These are phyloP conservation scores for Fomitopsis serialis DNA, from an alignment of 768 basidiomycete genomes.

Conservation along the genomic window DNA sequence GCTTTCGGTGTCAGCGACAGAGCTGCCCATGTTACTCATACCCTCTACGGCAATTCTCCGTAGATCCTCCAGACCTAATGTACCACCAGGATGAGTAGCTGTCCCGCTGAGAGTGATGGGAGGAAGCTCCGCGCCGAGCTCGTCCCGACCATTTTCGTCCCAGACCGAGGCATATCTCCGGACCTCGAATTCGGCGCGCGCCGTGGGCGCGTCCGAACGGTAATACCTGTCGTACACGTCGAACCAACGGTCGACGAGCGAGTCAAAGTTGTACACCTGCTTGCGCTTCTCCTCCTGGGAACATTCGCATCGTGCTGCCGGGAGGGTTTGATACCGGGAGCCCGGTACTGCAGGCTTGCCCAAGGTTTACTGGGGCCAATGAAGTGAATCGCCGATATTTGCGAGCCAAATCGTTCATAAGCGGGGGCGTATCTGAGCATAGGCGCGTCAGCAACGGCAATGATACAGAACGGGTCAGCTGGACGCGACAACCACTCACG, in stretches of 20 bases:
- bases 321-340: slow-evolving; percentile 42
- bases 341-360: slow-evolving; percentile 66
- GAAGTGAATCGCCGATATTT: slow-evolving; percentile 86
- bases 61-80: slow-evolving; percentile 60
- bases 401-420: slow-evolving; percentile 86
- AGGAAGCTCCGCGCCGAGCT: slow-evolving; percentile 27
- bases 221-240: slow-evolving; percentile 85
- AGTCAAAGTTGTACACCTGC: slow-evolving; percentile 67
- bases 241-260: slow-evolving; percentile 89
- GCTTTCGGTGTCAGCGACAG: slow-evolving; percentile 4
- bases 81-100: slow-evolving; percentile 20
- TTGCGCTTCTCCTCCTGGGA: slow-evolving; percentile 18
- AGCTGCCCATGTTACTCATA: slow-evolving; percentile 21
- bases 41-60: slow-evolving; percentile 59
- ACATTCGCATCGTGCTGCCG: slow-evolving; percentile 24
- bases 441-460: slow-evolving; percentile 14
- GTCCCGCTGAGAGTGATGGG: neutral
- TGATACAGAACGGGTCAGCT: slow-evolving; percentile 7
- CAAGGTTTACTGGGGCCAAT: slow-evolving; percentile 97
- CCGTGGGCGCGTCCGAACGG: slow-evolving; percentile 47
- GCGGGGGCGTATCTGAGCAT: slow-evolving; percentile 86
- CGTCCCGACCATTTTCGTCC: slow-evolving; percentile 41
- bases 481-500: slow-evolving; percentile 47
- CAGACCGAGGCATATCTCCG: slow-evolving; percentile 70
- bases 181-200: slow-evolving; percentile 50